These are phyloP conservation scores for Aspergillus unguis DNA, from an alignment of 2,329 filamentous ascomycete genomes.

Conservation along the genomic window DNA sequence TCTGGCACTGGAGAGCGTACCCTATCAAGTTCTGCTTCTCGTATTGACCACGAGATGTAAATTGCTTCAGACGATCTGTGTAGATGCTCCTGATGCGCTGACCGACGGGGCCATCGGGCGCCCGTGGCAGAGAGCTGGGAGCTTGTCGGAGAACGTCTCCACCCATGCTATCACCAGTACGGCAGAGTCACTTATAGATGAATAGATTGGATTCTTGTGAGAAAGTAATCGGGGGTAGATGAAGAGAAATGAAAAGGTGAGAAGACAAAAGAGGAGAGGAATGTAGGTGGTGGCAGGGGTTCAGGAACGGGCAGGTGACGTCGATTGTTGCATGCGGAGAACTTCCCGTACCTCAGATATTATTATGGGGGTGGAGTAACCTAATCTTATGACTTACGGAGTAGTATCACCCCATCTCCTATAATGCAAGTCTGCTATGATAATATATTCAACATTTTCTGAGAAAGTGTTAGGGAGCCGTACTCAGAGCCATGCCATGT, in stretches of 20 bases:
- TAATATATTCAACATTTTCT: too few species aligned
- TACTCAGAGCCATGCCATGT: too few species aligned
- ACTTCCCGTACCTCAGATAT: not conserved
- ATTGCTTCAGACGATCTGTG: conserved; percentile 75
- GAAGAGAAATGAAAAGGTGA: not conserved
- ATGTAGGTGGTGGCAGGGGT: conserved; percentile 2
- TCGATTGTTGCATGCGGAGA: conserved; percentile 16
- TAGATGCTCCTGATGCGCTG: conserved; percentile 84
- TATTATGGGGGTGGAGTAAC: too few species aligned
- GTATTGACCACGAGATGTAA: conserved; percentile 77
- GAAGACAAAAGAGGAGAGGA: conserved; percentile 8
- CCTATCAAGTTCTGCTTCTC: conserved; percentile 68
- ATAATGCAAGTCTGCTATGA: too few species aligned
- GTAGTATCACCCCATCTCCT: too few species aligned
- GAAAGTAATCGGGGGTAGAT: not conserved
- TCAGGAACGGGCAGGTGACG: conserved; percentile 22
- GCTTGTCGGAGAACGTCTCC: conserved; percentile 29
- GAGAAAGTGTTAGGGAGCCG: too few species aligned
- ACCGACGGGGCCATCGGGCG: conserved; percentile 57
- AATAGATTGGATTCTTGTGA: not conserved
- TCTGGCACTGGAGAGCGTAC: conserved; percentile 45
- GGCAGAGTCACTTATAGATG: too few species aligned
- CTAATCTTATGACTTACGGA: too few species aligned
- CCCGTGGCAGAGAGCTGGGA: conserved; percentile 48
- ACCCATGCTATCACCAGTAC: conserved; percentile 13